Base-by-base conservation (phyloP, 768 basidiomycete species). In the Suillus paluster region DNA sequence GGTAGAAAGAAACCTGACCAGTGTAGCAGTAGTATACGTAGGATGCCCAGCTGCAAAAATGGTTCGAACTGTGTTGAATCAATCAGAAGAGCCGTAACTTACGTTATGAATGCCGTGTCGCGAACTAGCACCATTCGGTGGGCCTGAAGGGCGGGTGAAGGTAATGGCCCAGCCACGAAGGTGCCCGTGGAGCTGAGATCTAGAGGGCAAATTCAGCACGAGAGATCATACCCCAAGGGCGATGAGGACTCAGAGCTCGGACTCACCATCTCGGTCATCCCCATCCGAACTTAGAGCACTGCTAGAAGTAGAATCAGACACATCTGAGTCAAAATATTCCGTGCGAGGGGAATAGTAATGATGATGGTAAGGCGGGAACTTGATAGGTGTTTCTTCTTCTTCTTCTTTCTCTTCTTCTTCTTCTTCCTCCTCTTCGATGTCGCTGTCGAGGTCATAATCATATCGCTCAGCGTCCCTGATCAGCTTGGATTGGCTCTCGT, bases 21-120 rank as follows among this genome's bases (percentile, higher is more conserved):
- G 72, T 75, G 62, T 73, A 73, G 30, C 73, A 68, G 59, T 73
- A 73, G 62, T 73, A 71, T 8, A 73, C 46, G 60, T 72, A 71
- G 23, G 71, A 46, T n/a, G 52, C 46, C 72, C 72, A 73, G 2
- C 72, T 73, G 19, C 21, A 44, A 56, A 1, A 15, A 59, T 3
- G 44, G 9, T 34, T 25, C 36, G 27, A 25, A 27, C 10, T 6
- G 44, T 48, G 3, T 9, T 34, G 11, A 5, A 14, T 25, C 0
- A 25, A 21, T 50, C 19, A 55, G 23, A 67, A 11, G 9, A 49
- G n/a, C 2, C 11, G 5, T 19, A 9, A 44, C 64, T 61, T 61
- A 73, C 72, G 73, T 73, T 62, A 23, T 71, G 53, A 71, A 66
- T 25, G 72, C 73, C 36, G 68, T 61, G 10, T 64, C 71, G 39